Conservation (phyloP, 2,329 filamentous ascomycete genomes). For the Beauveria brongniartii region DNA sequence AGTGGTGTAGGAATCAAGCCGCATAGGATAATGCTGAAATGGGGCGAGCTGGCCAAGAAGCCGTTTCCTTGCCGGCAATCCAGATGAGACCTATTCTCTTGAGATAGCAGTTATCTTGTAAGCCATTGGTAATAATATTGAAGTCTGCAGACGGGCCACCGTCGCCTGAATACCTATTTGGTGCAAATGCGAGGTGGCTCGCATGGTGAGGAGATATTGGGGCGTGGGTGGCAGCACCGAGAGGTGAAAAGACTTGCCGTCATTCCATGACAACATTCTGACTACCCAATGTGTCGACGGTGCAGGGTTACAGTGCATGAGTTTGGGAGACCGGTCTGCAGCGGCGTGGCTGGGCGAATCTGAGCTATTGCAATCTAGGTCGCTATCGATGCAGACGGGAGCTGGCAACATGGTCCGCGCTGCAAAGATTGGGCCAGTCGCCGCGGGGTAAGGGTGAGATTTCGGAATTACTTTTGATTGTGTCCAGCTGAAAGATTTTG, state of each 20-base stretch:
- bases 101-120: neutral
- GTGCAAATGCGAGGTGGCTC: neutral
- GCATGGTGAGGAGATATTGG: neutral
- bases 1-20: neutral
- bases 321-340: neutral
- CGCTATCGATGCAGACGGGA: neutral
- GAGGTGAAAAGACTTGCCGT: neutral
- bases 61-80: neutral
- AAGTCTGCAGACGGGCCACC: neutral
- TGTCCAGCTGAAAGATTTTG: neutral
- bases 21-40: neutral
- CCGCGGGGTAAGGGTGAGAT: neutral
- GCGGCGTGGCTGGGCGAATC: neutral
- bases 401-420: neutral
- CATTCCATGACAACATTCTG: neutral
- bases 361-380: conserved; percentile 7
- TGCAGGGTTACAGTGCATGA: neutral
- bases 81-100: neutral
- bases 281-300: neutral
- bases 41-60: neutral
- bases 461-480: neutral
- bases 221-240: neutral
- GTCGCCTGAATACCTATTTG: neutral
- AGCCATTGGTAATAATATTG: neutral
- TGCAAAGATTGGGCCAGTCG: neutral